These are phyloP conservation scores for Claviceps arundinis DNA, from an alignment of 2,329 filamentous ascomycete genomes.

Conservation along the genomic window DNA sequence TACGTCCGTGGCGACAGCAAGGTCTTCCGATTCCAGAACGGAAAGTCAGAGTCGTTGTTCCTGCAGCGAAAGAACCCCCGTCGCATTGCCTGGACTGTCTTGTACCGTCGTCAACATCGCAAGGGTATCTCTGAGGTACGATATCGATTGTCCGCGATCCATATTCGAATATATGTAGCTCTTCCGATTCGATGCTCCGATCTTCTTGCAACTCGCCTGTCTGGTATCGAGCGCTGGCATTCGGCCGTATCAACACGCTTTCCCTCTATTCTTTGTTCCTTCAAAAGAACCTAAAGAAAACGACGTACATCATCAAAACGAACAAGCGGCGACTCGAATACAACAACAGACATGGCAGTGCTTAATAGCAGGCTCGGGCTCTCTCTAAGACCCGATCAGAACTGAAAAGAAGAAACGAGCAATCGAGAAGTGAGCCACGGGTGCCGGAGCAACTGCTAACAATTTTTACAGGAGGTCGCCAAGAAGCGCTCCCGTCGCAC, in stretches of 20 bases:
- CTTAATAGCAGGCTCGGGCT: not conserved
- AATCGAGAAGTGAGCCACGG: no score
- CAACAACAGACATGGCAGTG: not conserved
- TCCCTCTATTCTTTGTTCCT: no score
- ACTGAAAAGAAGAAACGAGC: not conserved
- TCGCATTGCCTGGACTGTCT: conserved; percentile 95
- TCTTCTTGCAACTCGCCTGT: not conserved
- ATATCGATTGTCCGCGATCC: conserved; percentile 1
- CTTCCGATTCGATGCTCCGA: not conserved
- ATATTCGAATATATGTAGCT: not conserved
- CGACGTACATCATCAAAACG: no score
- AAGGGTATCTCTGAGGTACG: conserved; percentile 99
- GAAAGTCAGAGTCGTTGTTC: conserved; percentile 99
- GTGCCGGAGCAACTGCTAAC: conserved; percentile 18
- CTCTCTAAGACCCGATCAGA: not conserved
- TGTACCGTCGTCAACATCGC: conserved; percentile 98
- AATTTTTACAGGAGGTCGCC: conserved; percentile 72
- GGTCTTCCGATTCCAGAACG: conserved; percentile 99
- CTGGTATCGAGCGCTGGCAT: not conserved
- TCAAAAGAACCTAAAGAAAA: no score
- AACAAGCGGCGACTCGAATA: not conserved
- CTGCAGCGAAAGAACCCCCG: conserved; percentile 99
- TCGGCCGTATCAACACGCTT: not conserved
- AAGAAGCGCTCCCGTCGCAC: conserved; percentile 98
- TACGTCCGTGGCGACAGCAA: conserved; percentile 99